Evolutionary conservation across 2,329 filamentous ascomycete species (phyloP).

Genomic region (Fusarium sp.): DNA sequence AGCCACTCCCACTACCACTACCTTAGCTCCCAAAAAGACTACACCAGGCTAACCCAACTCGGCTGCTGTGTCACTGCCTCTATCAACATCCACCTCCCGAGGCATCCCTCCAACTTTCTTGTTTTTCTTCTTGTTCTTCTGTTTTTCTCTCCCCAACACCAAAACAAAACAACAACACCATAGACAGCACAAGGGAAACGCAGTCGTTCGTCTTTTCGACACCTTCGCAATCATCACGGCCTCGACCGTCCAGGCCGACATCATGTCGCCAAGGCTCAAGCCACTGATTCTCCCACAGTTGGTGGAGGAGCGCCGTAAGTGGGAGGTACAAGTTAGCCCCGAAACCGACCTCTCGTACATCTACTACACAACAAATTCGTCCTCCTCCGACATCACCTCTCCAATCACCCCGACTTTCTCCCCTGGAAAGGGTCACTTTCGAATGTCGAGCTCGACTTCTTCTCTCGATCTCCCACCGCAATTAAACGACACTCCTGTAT

Average conservation of each 20-base stretch:
- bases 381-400: constrained; percentile 73
- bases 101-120: constrained; percentile 37
- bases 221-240: constrained; percentile 30
- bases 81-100: constrained; percentile 34
- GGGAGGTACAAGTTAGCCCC: constrained; percentile 46
- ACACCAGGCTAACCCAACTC: constrained; percentile 16
- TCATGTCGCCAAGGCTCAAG: constrained; percentile 61
- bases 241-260: constrained; percentile 39
- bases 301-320: constrained; percentile 59
- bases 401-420: constrained; percentile 78
- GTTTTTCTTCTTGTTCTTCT: constrained; percentile 16
- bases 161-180: constrained; percentile 1
- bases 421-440: constrained; percentile 65
- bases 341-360: constrained; percentile 50
- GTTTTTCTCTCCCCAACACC: constrained; percentile 19
- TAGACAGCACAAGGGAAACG: not conserved
- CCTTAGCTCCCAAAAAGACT: not conserved
- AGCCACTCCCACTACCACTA: too few relatives aligned
- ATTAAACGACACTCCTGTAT: constrained; percentile 62
- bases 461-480: constrained; percentile 71
- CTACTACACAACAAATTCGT: constrained; percentile 62
- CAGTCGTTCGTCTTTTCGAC: constrained; percentile 30
- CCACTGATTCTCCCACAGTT: constrained; percentile 64
- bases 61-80: constrained; percentile 34
- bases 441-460: constrained; percentile 79